These are phyloP conservation scores for Amborella trichopoda DNA, from an alignment of 164 flowering plant species.

Conservation along the genomic window DNA sequence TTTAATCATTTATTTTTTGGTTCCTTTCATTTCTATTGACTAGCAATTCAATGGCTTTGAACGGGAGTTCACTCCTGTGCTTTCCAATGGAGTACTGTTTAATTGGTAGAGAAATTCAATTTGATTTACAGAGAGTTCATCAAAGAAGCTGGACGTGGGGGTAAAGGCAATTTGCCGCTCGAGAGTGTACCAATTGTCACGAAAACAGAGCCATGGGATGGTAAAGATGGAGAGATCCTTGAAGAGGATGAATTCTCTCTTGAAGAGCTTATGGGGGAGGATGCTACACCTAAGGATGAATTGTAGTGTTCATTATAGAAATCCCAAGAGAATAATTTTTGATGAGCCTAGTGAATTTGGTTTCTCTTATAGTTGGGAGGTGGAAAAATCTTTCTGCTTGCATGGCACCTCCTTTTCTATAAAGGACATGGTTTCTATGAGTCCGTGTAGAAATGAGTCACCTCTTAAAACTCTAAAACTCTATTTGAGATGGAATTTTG, in stretches of 20 bases:
- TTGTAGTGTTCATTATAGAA: too few species aligned
- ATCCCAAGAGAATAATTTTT: too few species aligned
- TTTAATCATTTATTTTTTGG: background rate
- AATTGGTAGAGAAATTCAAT: background rate
- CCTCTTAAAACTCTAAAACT: too few species aligned
- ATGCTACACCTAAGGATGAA: constrained; percentile 40
- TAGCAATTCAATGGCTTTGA: too few species aligned
- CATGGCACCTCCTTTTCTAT: too few species aligned
- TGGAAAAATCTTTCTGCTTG: too few species aligned
- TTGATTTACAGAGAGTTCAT: constrained; percentile 71
- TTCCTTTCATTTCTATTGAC: background rate
- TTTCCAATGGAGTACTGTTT: background rate
- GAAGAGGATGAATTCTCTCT: constrained; percentile 99
- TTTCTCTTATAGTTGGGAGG: too few species aligned
- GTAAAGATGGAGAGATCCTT: constrained; percentile 79
- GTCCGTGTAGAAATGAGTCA: too few species aligned
- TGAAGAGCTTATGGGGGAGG: constrained; percentile 91
- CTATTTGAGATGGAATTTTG: too few species aligned
- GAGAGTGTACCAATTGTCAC: constrained; percentile 37
- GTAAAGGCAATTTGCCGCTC: constrained; percentile 78
- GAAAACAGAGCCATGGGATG: constrained; percentile 87
- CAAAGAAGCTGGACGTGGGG: constrained; percentile 78
- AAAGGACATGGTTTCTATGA: too few species aligned
- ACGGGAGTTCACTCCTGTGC: background rate
- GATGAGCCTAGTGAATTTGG: too few species aligned